Conservation (phyloP, 306 rosid genomes). For the Abrus precatorius region DNA sequence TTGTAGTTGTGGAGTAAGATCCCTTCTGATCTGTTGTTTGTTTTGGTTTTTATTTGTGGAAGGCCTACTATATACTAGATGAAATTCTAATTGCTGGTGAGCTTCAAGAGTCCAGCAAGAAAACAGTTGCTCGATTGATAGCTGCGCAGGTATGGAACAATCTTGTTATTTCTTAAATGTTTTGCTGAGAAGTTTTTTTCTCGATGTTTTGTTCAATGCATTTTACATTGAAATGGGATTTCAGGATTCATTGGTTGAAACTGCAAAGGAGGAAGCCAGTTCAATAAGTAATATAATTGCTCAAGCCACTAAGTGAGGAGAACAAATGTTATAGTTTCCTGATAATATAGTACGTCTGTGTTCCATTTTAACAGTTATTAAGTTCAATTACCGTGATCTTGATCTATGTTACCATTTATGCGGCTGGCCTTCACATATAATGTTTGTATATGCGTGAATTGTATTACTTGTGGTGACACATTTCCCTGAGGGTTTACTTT, state of each 20-base stretch:
- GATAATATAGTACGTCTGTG: conserved; percentile 15
- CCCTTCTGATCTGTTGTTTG: conserved; percentile 36
- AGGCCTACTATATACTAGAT: conserved; percentile 94
- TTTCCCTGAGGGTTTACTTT: conserved; percentile 18
- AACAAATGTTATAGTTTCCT: not conserved
- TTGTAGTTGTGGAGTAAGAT: not conserved
- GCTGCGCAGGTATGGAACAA: conserved; percentile 83
- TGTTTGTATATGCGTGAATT: conserved; percentile 13
- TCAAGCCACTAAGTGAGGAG: conserved; percentile 69
- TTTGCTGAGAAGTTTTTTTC: conserved; percentile 1
- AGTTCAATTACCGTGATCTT: conserved; percentile 18
- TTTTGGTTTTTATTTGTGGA: conserved; percentile 40
- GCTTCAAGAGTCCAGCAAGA: conserved; percentile 98
- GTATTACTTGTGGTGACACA: not conserved
- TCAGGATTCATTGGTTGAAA: conserved; percentile 95
- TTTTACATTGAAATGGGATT: conserved; percentile 22
- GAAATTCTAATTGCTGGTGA: conserved; percentile 95
- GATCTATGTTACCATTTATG: not conserved
- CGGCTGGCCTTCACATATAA: conserved; percentile 8
- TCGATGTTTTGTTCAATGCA: conserved; percentile 23
- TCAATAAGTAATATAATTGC: conserved; percentile 86
- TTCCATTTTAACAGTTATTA: not conserved
- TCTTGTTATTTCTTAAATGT: conserved; percentile 17
- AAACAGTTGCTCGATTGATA: conserved; percentile 85
- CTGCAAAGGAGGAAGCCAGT: conserved; percentile 92